Base-by-base conservation (phyloP, 805 yeast species). In the Cyberlindnera japonica region DNA sequence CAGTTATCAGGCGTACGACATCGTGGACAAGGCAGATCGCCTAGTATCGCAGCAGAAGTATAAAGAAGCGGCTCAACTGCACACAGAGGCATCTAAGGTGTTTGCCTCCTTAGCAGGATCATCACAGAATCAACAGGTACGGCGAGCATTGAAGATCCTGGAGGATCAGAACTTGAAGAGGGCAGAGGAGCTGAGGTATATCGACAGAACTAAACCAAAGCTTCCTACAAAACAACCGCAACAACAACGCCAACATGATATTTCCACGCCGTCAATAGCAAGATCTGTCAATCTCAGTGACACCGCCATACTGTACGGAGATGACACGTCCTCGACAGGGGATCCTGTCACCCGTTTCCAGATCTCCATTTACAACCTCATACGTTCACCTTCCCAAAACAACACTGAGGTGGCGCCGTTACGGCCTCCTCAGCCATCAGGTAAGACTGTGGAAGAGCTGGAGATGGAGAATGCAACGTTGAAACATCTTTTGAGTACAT, bases 11-110 rank as follows among this genome's bases (percentile, higher is more conserved):
- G 12, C 18, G 6, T 27, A 27, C 12, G 30, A 27, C 18, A 13
- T 29, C 5, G 75, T 77, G 14, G 73, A 71, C 41, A 66, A 62
- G 33, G 85, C 83, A 1, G 83, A 79, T 43, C 55, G 62, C 21
- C 67, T 74, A 11, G 65, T 69, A 1, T 45, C 67, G 21, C 63
- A 65, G 31, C 71, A 70, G 8, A 72, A 75, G 33, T 65, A 64
- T 23, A 49, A 54, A 7, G 62, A 62, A 20, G 75, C 81, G 0
- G 59, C 70, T 5, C 44, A 50, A 5, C 48, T 58, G 8, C 76
- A 74, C 49, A 44, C 47, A 8, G 55, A 62, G 15, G 70, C 77
- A 0, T 54, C 70, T 6, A 51, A 49, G 1, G 41, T 54, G 38
- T 62, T 72, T 36, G 49, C 51, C 6, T 48, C 58, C 23, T 63